phyloP scores from a whole-genome alignment of 495 filamentous ascomycete genomes.

The Lasiosphaeria miniovina region DNA sequence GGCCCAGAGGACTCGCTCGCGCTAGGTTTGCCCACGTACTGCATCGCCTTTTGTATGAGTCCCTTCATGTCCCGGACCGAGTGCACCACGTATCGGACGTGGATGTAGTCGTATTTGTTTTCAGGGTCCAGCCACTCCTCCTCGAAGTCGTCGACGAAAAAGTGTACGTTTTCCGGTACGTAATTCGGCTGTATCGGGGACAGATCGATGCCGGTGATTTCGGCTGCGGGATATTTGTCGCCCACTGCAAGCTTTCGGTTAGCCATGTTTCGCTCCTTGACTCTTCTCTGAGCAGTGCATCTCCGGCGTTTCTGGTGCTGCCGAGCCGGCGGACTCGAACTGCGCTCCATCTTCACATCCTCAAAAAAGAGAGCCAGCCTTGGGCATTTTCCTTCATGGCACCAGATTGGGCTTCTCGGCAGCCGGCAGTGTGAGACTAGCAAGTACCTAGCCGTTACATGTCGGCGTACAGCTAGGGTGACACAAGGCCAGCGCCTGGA shows the following conservation, averaged over 20 bases:
- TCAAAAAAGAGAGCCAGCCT: background rate
- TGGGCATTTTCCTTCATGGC: background rate
- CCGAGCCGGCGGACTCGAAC: background rate
- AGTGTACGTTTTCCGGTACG: constrained; percentile 57
- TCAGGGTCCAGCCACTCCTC: constrained; percentile 52
- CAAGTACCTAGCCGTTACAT: background rate
- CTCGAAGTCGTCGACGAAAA: constrained; percentile 63
- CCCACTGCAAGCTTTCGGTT: constrained; percentile 30
- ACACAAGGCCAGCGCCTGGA: constrained; percentile 1
- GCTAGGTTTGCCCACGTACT: constrained; percentile 22
- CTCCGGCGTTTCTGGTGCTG: too few species aligned
- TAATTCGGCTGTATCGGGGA: constrained; percentile 59
- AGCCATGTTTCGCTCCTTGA: background rate
- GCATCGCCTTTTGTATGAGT: constrained; percentile 36
- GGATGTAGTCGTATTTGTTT: constrained; percentile 57
- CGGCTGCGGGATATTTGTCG: constrained; percentile 45
- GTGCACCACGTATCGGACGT: constrained; percentile 47
- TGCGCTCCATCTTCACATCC: background rate
- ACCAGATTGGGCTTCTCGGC: background rate
- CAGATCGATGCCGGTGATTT: constrained; percentile 63
- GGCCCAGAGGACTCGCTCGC: background rate
- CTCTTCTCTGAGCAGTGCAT: background rate
- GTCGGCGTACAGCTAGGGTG: background rate
- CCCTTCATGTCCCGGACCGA: constrained; percentile 39
- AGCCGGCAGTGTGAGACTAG: background rate